phyloP scores from a whole-genome alignment of 225 moss, liverwort and hornwort genomes.

The Ulota crispa region DNA sequence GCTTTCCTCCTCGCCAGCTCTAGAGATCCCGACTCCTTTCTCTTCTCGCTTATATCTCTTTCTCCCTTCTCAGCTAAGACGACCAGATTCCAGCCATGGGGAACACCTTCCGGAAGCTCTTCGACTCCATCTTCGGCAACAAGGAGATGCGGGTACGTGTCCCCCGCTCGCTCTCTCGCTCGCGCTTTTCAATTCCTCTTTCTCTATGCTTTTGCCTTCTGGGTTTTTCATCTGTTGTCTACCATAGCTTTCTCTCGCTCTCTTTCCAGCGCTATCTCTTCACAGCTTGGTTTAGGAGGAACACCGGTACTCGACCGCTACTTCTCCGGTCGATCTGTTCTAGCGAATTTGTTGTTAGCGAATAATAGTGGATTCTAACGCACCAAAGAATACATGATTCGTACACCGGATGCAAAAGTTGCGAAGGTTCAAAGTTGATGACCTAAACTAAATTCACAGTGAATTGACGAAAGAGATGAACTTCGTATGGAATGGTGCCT shows the following conservation, averaged over 20 bases:
- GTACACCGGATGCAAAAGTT: neutral
- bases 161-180: no score
- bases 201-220: neutral
- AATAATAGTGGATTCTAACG: neutral
- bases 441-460: constrained; percentile 1
- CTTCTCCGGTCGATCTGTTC: neutral
- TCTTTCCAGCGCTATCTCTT: neutral
- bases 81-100: constrained; percentile 55
- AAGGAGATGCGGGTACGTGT: constrained; percentile 90
- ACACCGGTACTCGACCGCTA: neutral
- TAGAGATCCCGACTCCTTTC: neutral
- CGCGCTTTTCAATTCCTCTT: neutral
- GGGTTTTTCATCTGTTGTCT: neutral
- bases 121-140: constrained; percentile 95
- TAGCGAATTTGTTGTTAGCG: neutral
- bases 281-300: neutral
- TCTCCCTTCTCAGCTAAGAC: neutral
- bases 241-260: neutral
- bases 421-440: neutral
- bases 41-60: neutral
- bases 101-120: constrained; percentile 94
- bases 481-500: neutral
- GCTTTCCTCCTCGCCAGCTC: neutral
- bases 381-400: neutral
- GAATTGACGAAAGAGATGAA: neutral